These are phyloP conservation scores for Zizania palustris DNA, from an alignment of 202 grass and related monocot genomes.

Conservation along the genomic window DNA sequence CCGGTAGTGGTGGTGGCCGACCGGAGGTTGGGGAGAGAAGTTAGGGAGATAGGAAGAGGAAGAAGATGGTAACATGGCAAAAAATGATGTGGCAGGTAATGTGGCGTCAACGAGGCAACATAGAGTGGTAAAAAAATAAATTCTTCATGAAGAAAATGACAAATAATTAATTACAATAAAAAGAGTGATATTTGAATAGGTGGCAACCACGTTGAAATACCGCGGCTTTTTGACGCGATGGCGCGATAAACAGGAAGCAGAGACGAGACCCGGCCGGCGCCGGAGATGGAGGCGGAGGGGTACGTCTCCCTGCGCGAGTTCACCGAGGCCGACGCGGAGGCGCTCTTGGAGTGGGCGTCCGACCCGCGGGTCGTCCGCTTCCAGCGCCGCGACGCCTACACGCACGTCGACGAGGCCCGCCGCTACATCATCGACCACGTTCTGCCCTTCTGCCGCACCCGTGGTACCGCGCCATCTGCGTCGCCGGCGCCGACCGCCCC, in stretches of 20 bases:
- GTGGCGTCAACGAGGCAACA: too few relatives aligned
- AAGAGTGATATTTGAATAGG: too few relatives aligned
- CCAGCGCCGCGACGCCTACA: slow-evolving; percentile 65
- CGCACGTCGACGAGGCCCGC: slow-evolving; percentile 47
- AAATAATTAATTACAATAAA: too few relatives aligned
- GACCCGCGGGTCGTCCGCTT: slow-evolving; percentile 64
- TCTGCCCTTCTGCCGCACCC: slow-evolving; percentile 74
- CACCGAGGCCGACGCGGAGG: slow-evolving; percentile 51
- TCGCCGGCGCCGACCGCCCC: slow-evolving; percentile 11
- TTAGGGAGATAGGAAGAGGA: too few relatives aligned
- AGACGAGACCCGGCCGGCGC: neutral
- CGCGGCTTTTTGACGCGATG: neutral
- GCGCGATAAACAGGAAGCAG: neutral
- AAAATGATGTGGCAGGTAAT: too few relatives aligned
- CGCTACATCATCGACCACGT: slow-evolving; percentile 65
- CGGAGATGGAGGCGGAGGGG: slow-evolving; percentile 6
- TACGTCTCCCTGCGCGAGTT: slow-evolving; percentile 63
- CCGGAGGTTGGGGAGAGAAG: too few relatives aligned
- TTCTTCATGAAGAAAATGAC: too few relatives aligned
- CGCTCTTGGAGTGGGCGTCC: slow-evolving; percentile 71
- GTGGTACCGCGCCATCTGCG: slow-evolving; percentile 79
- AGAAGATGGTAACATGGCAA: too few relatives aligned
- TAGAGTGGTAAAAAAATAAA: too few relatives aligned
- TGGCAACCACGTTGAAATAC: too few relatives aligned
- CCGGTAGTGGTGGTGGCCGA: too few relatives aligned